Evolutionary conservation across 1,284 basidiomycete species (phyloP).

Genomic region (Sporisorium reilianum): DNA sequence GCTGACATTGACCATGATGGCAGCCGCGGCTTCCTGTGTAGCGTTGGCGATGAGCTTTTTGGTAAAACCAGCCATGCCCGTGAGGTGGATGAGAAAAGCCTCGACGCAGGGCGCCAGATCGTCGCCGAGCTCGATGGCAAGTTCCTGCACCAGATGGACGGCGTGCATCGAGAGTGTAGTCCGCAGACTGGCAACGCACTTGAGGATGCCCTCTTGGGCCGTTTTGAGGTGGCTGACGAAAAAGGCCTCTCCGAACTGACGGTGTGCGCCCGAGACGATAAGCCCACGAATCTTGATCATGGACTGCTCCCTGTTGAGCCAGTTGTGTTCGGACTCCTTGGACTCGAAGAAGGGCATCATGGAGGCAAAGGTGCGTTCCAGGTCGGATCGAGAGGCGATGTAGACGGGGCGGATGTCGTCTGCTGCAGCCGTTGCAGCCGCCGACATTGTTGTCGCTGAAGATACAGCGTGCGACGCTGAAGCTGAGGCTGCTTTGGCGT

Average conservation of each 20-base stretch:
- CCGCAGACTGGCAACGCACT: conserved; percentile 88
- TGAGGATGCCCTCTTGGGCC: conserved; percentile 84
- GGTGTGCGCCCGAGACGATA: conserved; percentile 84
- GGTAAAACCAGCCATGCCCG: conserved; percentile 91
- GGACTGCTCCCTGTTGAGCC: conserved; percentile 84
- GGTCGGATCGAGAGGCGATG: conserved; percentile 85
- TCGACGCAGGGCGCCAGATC: conserved; percentile 75
- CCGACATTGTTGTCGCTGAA: conserved; percentile 13
- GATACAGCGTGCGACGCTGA: conserved; percentile 1
- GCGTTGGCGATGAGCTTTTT: conserved; percentile 92
- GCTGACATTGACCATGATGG: conserved; percentile 79
- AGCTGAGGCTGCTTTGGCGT: conserved; percentile 8
- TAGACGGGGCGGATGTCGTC: conserved; percentile 70
- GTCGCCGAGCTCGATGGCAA: conserved; percentile 72
- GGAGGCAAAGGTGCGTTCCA: conserved; percentile 83
- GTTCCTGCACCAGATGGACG: conserved; percentile 82
- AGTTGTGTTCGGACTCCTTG: conserved; percentile 97
- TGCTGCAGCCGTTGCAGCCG: conserved; percentile 29
- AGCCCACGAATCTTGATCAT: conserved; percentile 88
- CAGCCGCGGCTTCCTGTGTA: conserved; percentile 80
- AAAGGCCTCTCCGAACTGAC: conserved; percentile 76
- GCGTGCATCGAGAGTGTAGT: conserved; percentile 89
- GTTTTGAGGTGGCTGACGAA: conserved; percentile 82
- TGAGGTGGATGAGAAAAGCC: conserved; percentile 78
- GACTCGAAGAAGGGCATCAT: conserved; percentile 90